phyloP scores from a whole-genome alignment of 257 asterid genomes.

The Sherardia arvensis region DNA sequence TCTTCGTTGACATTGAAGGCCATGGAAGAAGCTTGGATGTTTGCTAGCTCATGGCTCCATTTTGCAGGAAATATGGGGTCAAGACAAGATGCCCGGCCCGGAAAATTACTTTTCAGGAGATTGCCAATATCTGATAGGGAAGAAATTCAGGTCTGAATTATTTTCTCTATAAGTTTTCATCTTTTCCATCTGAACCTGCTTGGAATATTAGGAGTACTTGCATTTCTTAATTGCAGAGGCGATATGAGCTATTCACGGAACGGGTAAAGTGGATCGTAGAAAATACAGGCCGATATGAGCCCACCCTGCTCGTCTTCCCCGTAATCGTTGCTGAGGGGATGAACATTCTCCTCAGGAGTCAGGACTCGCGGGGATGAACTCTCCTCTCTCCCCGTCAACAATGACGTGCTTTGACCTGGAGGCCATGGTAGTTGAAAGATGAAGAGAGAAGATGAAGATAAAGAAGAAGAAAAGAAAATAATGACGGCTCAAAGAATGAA shows the following conservation, averaged over 20 bases:
- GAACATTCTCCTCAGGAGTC: no score
- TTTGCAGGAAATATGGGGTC: slow-evolving; percentile 42
- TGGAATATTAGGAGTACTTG: no score
- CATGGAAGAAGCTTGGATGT: slow-evolving; percentile 28
- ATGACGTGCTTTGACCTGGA: no score
- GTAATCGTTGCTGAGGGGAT: no score
- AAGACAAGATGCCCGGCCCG: slow-evolving; percentile 42
- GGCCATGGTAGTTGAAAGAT: no score
- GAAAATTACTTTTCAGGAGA: slow-evolving; percentile 25
- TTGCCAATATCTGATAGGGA: slow-evolving; percentile 8
- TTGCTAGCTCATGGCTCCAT: slow-evolving; percentile 46
- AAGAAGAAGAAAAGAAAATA: no score
- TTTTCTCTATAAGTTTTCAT: not conserved
- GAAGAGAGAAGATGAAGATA: no score
- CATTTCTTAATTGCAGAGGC: slow-evolving; percentile 21
- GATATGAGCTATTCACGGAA: slow-evolving; percentile 29
- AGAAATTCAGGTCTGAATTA: slow-evolving; percentile 29
- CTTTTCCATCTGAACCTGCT: no score
- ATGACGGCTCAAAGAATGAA: no score
- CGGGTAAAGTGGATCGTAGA: slow-evolving; percentile 20
- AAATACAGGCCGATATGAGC: slow-evolving; percentile 27
- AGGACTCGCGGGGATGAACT: no score
- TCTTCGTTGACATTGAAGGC: slow-evolving; percentile 33
- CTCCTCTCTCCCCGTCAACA: no score
- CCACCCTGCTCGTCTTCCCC: no score